These are phyloP conservation scores for Arachis hypogaea DNA, from an alignment of 306 rosid genomes.

Conservation along the genomic window DNA sequence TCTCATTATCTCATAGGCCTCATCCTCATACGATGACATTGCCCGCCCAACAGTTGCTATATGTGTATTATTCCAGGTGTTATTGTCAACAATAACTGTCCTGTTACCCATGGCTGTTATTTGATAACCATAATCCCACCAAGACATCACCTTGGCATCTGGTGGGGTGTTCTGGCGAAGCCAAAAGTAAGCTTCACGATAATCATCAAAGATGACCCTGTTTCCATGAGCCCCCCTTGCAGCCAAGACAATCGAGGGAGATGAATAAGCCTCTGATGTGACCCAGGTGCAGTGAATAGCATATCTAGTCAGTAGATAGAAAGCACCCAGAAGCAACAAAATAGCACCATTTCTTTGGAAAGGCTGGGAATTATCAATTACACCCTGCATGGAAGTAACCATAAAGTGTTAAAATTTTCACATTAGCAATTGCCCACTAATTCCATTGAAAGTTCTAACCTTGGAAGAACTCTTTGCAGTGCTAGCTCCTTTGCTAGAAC, in stretches of 20 bases:
- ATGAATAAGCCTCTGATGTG: conserved; percentile 98
- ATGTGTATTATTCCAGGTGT: conserved; percentile 99
- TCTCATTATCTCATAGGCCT: conserved; percentile 93
- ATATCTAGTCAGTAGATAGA: conserved; percentile 89
- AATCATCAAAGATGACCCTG: conserved; percentile 95
- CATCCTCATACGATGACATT: conserved; percentile 97
- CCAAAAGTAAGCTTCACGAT: conserved; percentile 99
- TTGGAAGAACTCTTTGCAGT: conserved; percentile 74
- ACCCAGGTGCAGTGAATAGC: conserved; percentile 99
- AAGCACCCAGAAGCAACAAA: conserved; percentile 85
- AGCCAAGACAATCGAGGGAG: conserved; percentile 99
- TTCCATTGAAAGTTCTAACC: conserved; percentile 51
- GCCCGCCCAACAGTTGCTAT: conserved; percentile 99
- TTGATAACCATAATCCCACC: conserved; percentile 99
- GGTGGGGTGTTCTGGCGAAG: conserved; percentile 94
- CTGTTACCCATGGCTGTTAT: conserved; percentile 99
- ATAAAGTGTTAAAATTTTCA: conserved; percentile 8
- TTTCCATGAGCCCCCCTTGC: conserved; percentile 99
- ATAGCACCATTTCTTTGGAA: conserved; percentile 90
- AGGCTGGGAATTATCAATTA: conserved; percentile 92
- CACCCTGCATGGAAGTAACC: conserved; percentile 60
- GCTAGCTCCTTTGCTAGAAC: conserved; percentile 72
- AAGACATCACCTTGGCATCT: conserved; percentile 99
- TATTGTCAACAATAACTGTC: conserved; percentile 97
- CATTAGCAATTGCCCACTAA: conserved; percentile 14